A percentile compares a stretch with the other conserved stretches of the same genome.
Conservation (phyloP, 1,284 basidiomycete species). For the Melanopsichium pennsylvanicum region DNA sequence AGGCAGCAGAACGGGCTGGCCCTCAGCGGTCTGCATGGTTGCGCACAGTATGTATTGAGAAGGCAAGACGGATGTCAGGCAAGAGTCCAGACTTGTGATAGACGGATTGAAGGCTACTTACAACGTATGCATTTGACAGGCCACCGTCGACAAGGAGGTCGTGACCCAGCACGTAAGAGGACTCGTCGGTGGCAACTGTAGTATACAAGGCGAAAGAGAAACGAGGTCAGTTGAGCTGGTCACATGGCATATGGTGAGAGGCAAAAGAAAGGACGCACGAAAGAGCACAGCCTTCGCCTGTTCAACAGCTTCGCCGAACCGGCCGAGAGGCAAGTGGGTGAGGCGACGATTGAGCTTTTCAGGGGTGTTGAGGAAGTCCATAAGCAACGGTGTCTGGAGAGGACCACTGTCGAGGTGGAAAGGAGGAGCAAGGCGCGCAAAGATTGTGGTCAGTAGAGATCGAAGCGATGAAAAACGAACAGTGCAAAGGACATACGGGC, state of each 20-base stretch:
- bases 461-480: no score
- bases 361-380: slow-evolving; percentile 96
- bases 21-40: slow-evolving; percentile 34
- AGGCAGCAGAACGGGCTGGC: slow-evolving; percentile 35
- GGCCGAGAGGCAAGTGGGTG: slow-evolving; percentile 92
- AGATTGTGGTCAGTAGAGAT: no score
- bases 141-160: slow-evolving; percentile 45
- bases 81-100: no score
- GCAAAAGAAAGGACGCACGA: slow-evolving; percentile 55
- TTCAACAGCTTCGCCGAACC: slow-evolving; percentile 95
- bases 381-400: slow-evolving; percentile 76
- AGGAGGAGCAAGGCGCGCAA: no score
- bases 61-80: not conserved
- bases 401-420: slow-evolving; percentile 67
- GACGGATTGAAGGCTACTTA: slow-evolving; percentile 3
- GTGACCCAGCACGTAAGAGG: slow-evolving; percentile 69
- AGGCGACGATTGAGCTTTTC: slow-evolving; percentile 91
- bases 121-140: slow-evolving; percentile 39
- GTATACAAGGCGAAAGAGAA: not conserved
- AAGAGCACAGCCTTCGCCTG: slow-evolving; percentile 89
- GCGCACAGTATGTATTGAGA: not conserved
- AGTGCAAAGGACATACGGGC: slow-evolving; percentile 70
- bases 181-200: slow-evolving; percentile 71
- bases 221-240: not conserved
- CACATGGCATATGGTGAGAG: not conserved